These are phyloP conservation scores for Pythium volutum DNA, from an alignment of 352 stramenopile genomes.

Conservation along the genomic window DNA sequence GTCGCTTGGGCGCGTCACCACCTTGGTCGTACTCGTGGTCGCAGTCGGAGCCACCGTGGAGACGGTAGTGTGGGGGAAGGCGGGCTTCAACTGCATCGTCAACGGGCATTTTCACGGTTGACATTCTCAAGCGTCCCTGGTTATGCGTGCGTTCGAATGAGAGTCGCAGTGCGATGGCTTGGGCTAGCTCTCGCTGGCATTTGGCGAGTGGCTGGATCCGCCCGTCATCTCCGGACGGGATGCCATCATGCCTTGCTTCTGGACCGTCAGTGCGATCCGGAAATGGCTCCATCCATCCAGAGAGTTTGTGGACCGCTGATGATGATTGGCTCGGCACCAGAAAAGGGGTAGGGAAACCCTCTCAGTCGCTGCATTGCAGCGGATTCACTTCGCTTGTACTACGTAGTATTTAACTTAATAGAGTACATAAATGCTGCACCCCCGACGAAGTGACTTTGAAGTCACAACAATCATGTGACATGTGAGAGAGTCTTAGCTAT, in stretches of 20 bases:
- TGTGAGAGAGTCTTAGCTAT: background rate
- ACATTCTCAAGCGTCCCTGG: background rate
- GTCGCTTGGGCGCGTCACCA: conserved; percentile 29
- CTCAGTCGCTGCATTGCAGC: conserved; percentile 6
- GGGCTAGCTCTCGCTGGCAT: too few relatives aligned
- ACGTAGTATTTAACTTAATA: background rate
- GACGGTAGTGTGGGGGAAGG: background rate
- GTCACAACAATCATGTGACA: background rate
- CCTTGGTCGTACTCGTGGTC: background rate
- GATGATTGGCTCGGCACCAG: background rate
- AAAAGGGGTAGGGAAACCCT: background rate
- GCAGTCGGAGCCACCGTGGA: background rate
- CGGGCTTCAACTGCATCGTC: background rate
- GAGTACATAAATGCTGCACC: too few relatives aligned
- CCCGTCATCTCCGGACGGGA: background rate
- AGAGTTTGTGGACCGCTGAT: background rate
- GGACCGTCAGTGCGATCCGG: too few relatives aligned
- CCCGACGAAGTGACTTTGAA: background rate
- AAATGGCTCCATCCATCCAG: background rate
- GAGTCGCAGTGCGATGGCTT: too few relatives aligned
- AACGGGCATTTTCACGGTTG: background rate
- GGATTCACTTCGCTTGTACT: background rate
- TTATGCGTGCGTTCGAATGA: too few relatives aligned
- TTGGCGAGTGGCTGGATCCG: too few relatives aligned
- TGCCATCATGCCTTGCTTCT: background rate